Evolutionary conservation across 805 yeast genomes (phyloP).

Genomic region (Nakazawaea wickerhamii): DNA sequence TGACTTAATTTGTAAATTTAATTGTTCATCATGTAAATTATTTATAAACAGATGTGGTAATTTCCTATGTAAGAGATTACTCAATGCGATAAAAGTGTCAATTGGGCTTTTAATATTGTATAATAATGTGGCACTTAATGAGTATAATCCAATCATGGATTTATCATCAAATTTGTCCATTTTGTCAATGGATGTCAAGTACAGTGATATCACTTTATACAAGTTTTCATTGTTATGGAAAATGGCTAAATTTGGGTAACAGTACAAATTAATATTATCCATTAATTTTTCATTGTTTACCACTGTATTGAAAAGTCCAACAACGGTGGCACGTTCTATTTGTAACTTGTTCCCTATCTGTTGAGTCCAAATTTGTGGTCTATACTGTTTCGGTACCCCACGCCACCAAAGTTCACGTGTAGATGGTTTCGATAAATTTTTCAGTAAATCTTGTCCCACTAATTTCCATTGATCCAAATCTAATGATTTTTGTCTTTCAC

Average conservation of each 20-base stretch:
- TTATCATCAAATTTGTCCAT: neutral
- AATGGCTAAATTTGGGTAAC: constrained; percentile 9
- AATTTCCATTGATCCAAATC: constrained; percentile 37
- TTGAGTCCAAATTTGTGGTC: constrained; percentile 48
- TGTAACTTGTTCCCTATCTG: constrained; percentile 32
- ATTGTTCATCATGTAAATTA: constrained; percentile 17
- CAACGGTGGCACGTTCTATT: constrained; percentile 15
- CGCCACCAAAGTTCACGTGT: constrained; percentile 59
- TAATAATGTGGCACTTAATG: constrained; percentile 6
- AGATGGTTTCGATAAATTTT: constrained; percentile 28
- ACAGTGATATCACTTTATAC: constrained; percentile 2
- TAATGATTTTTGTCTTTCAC: constrained; percentile 28
- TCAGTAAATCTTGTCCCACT: constrained; percentile 32
- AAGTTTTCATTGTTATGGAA: constrained; percentile 2
- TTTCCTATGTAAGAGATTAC: constrained; percentile 22
- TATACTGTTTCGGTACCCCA: constrained; percentile 41
- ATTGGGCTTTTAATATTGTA: constrained; percentile 3
- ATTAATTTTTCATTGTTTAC: neutral
- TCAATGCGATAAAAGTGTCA: constrained; percentile 21
- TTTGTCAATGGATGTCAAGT: neutral
- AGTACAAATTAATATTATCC: constrained; percentile 3
- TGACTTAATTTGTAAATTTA: constrained; percentile 37
- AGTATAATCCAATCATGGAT: constrained; percentile 1
- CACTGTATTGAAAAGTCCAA: neutral
- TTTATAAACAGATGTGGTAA: constrained; percentile 20